phyloP scores from a whole-genome alignment of 768 basidiomycete genomes.

The Pholiota conissans region DNA sequence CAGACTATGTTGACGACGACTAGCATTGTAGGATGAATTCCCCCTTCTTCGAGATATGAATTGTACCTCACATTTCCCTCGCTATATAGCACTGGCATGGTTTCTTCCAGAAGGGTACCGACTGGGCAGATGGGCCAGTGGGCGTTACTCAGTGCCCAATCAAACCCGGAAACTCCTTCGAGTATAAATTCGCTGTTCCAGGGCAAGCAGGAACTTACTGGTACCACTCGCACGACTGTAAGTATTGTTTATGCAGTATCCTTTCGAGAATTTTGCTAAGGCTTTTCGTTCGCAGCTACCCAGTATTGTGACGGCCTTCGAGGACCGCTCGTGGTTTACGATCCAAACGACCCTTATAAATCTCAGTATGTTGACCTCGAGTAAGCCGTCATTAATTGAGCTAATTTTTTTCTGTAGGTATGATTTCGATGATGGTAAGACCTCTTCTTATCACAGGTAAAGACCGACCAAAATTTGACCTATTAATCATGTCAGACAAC shows the following conservation, averaged over 20 bases:
- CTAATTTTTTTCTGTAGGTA: slow-evolving; percentile 17
- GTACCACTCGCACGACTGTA: slow-evolving; percentile 28
- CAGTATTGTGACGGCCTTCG: slow-evolving; percentile 60
- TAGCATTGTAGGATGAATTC: background rate
- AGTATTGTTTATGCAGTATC: background rate
- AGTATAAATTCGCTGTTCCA: slow-evolving; percentile 28
- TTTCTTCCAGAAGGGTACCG: slow-evolving; percentile 31
- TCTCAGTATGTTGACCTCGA: slow-evolving; percentile 41
- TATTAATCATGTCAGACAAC: slow-evolving; percentile 10
- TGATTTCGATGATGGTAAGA: slow-evolving; percentile 42
- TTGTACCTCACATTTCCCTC: background rate
- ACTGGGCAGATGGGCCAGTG: slow-evolving; percentile 38
- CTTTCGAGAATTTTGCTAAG: background rate
- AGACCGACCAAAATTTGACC: slow-evolving; percentile 33
- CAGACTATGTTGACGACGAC: background rate
- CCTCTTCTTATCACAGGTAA: no score
- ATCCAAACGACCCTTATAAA: slow-evolving; percentile 39
- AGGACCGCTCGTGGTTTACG: slow-evolving; percentile 47
- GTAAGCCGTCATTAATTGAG: slow-evolving; percentile 28
- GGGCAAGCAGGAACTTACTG: slow-evolving; percentile 43
- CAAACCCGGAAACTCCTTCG: slow-evolving; percentile 34
- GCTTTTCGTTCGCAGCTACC: slow-evolving; percentile 28
- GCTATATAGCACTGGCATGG: slow-evolving; percentile 39
- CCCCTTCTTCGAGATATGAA: background rate
- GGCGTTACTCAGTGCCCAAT: slow-evolving; percentile 42